Conservation (phyloP, 2,329 filamentous ascomycete genomes). For the Metarhizium robertsii region DNA sequence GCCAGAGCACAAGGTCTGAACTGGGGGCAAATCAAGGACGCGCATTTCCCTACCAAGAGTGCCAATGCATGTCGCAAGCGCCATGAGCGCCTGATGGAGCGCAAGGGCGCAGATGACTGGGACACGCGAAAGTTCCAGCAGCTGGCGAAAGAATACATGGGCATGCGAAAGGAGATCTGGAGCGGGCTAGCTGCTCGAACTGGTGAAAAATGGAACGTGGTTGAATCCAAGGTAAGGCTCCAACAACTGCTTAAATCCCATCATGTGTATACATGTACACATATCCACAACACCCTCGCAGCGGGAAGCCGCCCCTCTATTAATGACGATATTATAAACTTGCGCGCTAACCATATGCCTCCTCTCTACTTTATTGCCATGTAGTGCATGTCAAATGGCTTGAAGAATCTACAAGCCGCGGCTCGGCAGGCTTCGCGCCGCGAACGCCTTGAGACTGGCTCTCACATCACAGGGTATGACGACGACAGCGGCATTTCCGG, state of each 20-base stretch:
- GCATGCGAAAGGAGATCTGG: conserved; percentile 75
- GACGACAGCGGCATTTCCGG: conserved; percentile 65
- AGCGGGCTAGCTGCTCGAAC: conserved; percentile 58
- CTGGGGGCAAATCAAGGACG: conserved; percentile 71
- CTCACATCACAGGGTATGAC: conserved; percentile 39
- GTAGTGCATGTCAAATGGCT: conserved; percentile 74
- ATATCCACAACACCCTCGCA: too few species aligned
- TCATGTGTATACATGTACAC: too few species aligned
- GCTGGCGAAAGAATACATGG: conserved; percentile 71
- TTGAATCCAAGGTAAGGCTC: conserved; percentile 47
- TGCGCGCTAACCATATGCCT: neutral
- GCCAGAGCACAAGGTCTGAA: conserved; percentile 69
- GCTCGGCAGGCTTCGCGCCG: conserved; percentile 57
- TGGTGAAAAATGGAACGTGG: conserved; percentile 75
- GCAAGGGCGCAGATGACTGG: conserved; percentile 67
- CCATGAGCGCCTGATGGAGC: conserved; percentile 76
- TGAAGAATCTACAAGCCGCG: conserved; percentile 69
- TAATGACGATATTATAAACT: too few species aligned
- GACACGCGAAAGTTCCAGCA: conserved; percentile 65
- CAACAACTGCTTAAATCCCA: too few species aligned
- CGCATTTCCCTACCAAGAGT: conserved; percentile 68
- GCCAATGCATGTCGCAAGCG: conserved; percentile 83
- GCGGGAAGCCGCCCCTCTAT: too few species aligned
- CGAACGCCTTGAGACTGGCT: conserved; percentile 44
- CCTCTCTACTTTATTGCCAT: neutral